Conservation (phyloP, 805 yeast genomes). For the Wickerhamomyces silvicola region DNA sequence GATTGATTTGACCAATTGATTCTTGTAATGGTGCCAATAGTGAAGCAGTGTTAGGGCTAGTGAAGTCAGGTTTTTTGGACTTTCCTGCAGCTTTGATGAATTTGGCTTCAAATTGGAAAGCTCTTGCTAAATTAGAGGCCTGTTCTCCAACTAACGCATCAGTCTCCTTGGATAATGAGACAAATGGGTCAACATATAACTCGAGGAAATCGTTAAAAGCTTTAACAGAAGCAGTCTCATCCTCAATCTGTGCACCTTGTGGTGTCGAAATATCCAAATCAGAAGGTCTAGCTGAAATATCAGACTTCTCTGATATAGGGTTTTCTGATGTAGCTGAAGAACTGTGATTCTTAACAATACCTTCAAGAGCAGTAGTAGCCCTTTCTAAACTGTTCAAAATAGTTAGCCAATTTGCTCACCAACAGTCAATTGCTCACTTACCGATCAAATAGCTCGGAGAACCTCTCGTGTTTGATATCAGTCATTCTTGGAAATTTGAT, state of each 20-base stretch:
- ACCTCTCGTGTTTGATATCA: conserved; percentile 5
- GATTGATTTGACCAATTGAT: conserved; percentile 48
- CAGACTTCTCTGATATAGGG: no score
- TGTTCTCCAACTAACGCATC: conserved; percentile 54
- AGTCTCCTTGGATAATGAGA: conserved; percentile 41
- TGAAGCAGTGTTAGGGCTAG: conserved; percentile 46
- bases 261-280: conserved; percentile 5
- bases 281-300: no score
- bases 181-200: conserved; percentile 54
- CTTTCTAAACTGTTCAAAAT: conserved; percentile 16
- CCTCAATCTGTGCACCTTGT: conserved; percentile 8
- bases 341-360: conserved; percentile 17
- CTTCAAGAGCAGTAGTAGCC: conserved; percentile 23
- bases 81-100: conserved; percentile 54
- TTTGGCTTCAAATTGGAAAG: conserved; percentile 50
- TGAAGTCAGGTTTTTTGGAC: conserved; percentile 58
- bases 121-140: conserved; percentile 41
- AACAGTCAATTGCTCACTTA: background rate
- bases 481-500: conserved; percentile 3
- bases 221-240: conserved; percentile 31
- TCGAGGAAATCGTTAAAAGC: conserved; percentile 52
- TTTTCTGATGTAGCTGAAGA: background rate
- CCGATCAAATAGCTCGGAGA: conserved; percentile 9
- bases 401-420: no score
- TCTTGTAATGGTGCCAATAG: conserved; percentile 66